Evolutionary conservation across 805 yeast genomes (phyloP).

Genomic region (Suhomyces xylopsoci): DNA sequence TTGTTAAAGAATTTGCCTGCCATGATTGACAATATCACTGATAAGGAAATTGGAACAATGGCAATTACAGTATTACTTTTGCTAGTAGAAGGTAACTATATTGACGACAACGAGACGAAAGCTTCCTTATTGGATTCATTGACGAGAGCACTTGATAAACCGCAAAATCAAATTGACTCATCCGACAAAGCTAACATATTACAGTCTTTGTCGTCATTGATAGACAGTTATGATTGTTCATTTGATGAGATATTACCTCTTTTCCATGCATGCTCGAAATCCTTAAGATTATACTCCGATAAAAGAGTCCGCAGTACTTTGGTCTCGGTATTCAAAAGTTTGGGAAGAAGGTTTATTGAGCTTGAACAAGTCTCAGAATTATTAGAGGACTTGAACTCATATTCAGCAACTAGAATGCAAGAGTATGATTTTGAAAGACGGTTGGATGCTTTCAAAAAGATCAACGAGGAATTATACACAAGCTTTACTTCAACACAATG

Average conservation of each 20-base stretch:
- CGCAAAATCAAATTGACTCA: constrained; percentile 48
- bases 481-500: constrained; percentile 57
- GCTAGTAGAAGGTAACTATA: constrained; percentile 56
- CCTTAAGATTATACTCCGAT: constrained; percentile 60
- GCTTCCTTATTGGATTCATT: constrained; percentile 54
- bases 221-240: constrained; percentile 51
- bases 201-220: constrained; percentile 52
- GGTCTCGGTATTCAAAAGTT: constrained; percentile 53
- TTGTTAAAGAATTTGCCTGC: constrained; percentile 51
- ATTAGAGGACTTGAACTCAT: constrained; percentile 69
- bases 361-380: constrained; percentile 45
- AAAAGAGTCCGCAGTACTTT: constrained; percentile 60
- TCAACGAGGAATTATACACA: constrained; percentile 55
- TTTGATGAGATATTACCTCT: constrained; percentile 49
- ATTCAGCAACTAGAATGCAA: constrained; percentile 55
- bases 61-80: constrained; percentile 51
- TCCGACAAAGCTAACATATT: constrained; percentile 56
- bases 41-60: constrained; percentile 47
- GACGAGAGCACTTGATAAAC: constrained; percentile 58
- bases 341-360: constrained; percentile 52
- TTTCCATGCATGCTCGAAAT: constrained; percentile 50
- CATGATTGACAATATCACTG: constrained; percentile 40
- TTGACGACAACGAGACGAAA: constrained; percentile 54
- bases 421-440: constrained; percentile 80
- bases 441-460: constrained; percentile 58